Percentiles rank a stretch among this genome's conserved stretches.
Conservation (phyloP, 805 yeast species). For the Yarrowia bubula region DNA sequence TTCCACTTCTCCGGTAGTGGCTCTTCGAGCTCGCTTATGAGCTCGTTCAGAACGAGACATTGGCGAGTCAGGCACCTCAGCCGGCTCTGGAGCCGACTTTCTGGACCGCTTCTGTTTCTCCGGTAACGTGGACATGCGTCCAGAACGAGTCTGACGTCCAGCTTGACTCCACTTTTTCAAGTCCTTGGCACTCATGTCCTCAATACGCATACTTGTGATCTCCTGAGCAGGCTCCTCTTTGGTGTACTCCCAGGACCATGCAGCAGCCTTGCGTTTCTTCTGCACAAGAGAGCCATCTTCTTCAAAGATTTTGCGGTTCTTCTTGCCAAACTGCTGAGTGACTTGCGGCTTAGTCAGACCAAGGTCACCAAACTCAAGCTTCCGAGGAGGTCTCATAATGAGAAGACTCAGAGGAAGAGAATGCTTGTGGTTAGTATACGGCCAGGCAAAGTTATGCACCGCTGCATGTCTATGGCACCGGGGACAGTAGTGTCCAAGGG, state of each 20-base stretch:
- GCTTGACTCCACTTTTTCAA: slow-evolving; percentile 3
- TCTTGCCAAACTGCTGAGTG: not conserved
- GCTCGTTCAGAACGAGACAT: not conserved
- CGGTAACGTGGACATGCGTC: not conserved
- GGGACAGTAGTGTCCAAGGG: slow-evolving; percentile 33
- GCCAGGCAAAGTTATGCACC: slow-evolving; percentile 37
- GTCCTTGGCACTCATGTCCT: slow-evolving; percentile 9
- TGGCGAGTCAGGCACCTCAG: not conserved
- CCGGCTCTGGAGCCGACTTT: slow-evolving; percentile 8
- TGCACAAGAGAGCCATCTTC: not conserved
- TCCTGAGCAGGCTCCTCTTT: slow-evolving; percentile 11
- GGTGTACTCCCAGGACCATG: slow-evolving; percentile 24
- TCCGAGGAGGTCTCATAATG: slow-evolving; percentile 3
- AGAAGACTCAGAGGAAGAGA: not conserved
- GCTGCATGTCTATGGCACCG: slow-evolving; percentile 39
- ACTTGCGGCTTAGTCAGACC: not conserved
- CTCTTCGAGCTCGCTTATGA: not conserved
- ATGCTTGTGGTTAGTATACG: slow-evolving; percentile 28
- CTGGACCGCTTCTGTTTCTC: not conserved
- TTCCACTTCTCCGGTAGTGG: not conserved
- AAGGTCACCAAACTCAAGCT: not conserved
- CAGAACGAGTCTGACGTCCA: not conserved
- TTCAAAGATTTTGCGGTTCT: slow-evolving; percentile 1
- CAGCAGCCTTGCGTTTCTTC: slow-evolving; percentile 5
- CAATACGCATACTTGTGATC: slow-evolving; percentile 5